A percentile compares a stretch with the other conserved stretches of the same genome.
phyloP scores from a whole-genome alignment of 768 basidiomycete genomes.

The Neoboletus magnificus region DNA sequence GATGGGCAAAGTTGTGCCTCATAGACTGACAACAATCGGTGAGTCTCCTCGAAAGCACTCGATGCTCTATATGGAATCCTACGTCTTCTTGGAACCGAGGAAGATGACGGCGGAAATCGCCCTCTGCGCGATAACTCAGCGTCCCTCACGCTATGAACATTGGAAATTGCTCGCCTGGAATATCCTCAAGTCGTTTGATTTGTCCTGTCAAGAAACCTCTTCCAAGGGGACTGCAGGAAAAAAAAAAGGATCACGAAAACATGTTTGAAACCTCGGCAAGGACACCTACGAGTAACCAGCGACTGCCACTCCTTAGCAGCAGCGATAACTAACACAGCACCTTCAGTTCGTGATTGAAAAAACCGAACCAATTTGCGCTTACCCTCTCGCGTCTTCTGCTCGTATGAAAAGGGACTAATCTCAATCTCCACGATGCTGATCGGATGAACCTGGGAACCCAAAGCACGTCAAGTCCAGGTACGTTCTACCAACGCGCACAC shows the following conservation, averaged over 20 bases:
- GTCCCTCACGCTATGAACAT: background rate
- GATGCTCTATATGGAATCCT: background rate
- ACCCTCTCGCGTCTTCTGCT: conserved; percentile 46
- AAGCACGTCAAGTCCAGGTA: background rate
- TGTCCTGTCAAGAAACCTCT: conserved; percentile 33
- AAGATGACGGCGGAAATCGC: conserved; percentile 36
- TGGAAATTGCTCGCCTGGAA: conserved; percentile 23
- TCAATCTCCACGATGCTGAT: conserved; percentile 66
- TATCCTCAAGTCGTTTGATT: conserved; percentile 38
- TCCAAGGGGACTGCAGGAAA: conserved; percentile 39
- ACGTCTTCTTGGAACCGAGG: conserved; percentile 46
- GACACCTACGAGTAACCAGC: conserved; percentile 52
- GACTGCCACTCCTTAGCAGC: conserved; percentile 49
- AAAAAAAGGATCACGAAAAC: conserved; percentile 16
- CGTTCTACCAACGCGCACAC: background rate
- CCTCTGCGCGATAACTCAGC: conserved; percentile 28
- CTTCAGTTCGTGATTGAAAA: background rate
- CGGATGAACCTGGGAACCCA: conserved; percentile 41
- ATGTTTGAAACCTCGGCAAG: background rate
- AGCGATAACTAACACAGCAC: conserved; percentile 39
- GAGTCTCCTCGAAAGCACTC: background rate
- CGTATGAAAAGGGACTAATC: conserved; percentile 57
- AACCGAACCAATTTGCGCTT: background rate
- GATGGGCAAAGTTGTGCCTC: conserved; percentile 41
- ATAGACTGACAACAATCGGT: background rate